phyloP scores from a whole-genome alignment of 352 stramenopile species.

The Pseudoperonospora humuli region DNA sequence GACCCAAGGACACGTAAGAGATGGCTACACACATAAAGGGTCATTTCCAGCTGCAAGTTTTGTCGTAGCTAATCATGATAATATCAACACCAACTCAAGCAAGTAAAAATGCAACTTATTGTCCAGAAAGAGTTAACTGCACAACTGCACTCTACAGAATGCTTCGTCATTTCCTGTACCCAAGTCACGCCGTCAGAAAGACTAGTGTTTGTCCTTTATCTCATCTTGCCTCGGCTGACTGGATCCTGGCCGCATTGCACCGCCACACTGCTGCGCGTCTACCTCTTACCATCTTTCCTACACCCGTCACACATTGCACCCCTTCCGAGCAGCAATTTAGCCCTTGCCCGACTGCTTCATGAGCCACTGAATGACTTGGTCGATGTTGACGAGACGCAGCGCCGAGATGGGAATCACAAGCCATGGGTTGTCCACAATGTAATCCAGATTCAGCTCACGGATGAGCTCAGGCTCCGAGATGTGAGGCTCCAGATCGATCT shows the following conservation, averaged over 20 bases:
- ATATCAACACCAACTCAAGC: not conserved
- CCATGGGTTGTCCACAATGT: slow-evolving; percentile 98
- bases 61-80: not conserved
- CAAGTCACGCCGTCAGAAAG: slow-evolving; percentile 5
- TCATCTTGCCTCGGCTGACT: not conserved
- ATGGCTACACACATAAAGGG: too few species aligned
- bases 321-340: slow-evolving; percentile 31
- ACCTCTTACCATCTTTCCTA: slow-evolving; percentile 9
- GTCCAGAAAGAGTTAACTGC: slow-evolving; percentile 21
- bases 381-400: slow-evolving; percentile 94
- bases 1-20: slow-evolving; percentile 4
- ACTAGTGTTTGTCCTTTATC: slow-evolving; percentile 2
- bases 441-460: slow-evolving; percentile 95
- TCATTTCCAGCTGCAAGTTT: not conserved
- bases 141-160: slow-evolving; percentile 28
- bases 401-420: slow-evolving; percentile 97
- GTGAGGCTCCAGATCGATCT: slow-evolving; percentile 96
- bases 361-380: slow-evolving; percentile 96
- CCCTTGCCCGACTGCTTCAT: slow-evolving; percentile 91
- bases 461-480: slow-evolving; percentile 88
- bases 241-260: slow-evolving; percentile 6
- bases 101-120: slow-evolving; percentile 22
- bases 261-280: slow-evolving; percentile 10
- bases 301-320: not conserved
- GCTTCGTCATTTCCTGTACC: slow-evolving; percentile 16